These are phyloP conservation scores for Penicillium longicatenatum DNA, from an alignment of 495 filamentous ascomycete genomes.

Conservation along the genomic window DNA sequence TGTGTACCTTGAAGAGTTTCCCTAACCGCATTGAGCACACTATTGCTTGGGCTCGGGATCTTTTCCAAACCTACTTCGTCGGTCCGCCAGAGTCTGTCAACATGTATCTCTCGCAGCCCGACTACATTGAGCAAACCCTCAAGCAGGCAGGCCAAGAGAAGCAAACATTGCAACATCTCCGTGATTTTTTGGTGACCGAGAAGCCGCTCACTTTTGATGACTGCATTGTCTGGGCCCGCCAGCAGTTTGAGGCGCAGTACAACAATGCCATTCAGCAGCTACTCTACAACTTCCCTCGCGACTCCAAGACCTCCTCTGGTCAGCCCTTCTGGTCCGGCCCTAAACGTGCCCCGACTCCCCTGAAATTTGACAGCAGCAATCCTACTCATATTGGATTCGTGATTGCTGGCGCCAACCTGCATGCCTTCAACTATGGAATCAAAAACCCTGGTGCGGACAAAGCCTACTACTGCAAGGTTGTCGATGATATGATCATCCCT, in stretches of 20 bases:
- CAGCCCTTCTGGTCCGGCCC: slow-evolving; percentile 98
- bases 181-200: slow-evolving; percentile 87
- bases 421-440: slow-evolving; percentile 98
- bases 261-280: slow-evolving; percentile 97
- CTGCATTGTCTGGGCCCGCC: slow-evolving; percentile 90
- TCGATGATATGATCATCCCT: slow-evolving; percentile 93
- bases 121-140: slow-evolving; percentile 85
- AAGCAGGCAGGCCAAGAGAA: slow-evolving; percentile 98
- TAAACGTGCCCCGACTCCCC: slow-evolving; percentile 91
- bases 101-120: slow-evolving; percentile 86
- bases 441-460: slow-evolving; percentile 69
- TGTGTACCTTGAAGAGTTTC: slow-evolving; percentile 97
- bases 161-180: slow-evolving; percentile 86
- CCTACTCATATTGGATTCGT: slow-evolving; percentile 84
- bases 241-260: slow-evolving; percentile 94
- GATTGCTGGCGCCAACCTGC: slow-evolving; percentile 85
- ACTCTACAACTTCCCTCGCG: slow-evolving; percentile 96
- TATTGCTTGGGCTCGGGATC: slow-evolving; percentile 95
- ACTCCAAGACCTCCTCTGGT: slow-evolving; percentile 82
- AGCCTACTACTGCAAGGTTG: slow-evolving; percentile 69
- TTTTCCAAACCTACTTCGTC: slow-evolving; percentile 93
- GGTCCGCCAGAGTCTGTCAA: slow-evolving; percentile 94
- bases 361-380: slow-evolving; percentile 85
- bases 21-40: slow-evolving; percentile 99
- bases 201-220: slow-evolving; percentile 94